Evolutionary conservation across 2,329 filamentous ascomycete species (phyloP).

Genomic region (Lasiodiplodia hormozganensis): DNA sequence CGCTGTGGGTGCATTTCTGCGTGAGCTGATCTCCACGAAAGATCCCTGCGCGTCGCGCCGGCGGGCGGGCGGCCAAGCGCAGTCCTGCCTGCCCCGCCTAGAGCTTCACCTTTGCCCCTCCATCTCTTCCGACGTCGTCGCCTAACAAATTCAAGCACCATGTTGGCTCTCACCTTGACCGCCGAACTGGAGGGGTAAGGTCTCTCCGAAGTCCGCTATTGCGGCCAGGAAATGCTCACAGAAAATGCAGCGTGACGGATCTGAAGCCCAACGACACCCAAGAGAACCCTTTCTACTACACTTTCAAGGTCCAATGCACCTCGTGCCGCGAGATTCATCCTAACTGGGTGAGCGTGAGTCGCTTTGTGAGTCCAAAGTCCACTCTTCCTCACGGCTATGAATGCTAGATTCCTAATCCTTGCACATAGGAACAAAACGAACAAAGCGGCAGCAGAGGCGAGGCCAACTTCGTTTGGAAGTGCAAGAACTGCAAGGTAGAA

Average conservation of each 20-base stretch:
- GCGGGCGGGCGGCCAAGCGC: not conserved
- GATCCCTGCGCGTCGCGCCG: conserved; percentile 9
- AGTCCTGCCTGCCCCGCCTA: conserved; percentile 12
- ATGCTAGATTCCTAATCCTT: not conserved
- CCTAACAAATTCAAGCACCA: conserved; percentile 31
- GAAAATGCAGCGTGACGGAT: conserved; percentile 80
- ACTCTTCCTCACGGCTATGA: not conserved
- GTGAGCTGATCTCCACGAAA: conserved; percentile 16
- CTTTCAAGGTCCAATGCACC: conserved; percentile 98
- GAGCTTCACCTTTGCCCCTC: conserved; percentile 14
- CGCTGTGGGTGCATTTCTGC: conserved; percentile 8
- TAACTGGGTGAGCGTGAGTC: conserved; percentile 84
- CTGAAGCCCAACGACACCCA: conserved; percentile 83
- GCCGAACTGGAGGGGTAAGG: conserved; percentile 47
- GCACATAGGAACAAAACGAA: conserved; percentile 78
- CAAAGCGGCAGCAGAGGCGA: conserved; percentile 92
- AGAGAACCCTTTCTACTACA: conserved; percentile 91
- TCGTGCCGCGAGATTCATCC: conserved; percentile 91
- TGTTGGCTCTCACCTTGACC: conserved; percentile 48
- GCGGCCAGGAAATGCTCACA: not conserved
- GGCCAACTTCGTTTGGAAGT: conserved; percentile 99
- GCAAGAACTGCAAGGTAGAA: conserved; percentile 91
- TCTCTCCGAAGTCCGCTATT: not conserved
- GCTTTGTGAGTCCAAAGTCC: conserved; percentile 72
- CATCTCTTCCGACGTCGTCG: not conserved